A percentile compares a stretch with the other conserved stretches of the same genome.
phyloP scores from a whole-genome alignment of 345 rosid species.

The Erodium maritimum region DNA sequence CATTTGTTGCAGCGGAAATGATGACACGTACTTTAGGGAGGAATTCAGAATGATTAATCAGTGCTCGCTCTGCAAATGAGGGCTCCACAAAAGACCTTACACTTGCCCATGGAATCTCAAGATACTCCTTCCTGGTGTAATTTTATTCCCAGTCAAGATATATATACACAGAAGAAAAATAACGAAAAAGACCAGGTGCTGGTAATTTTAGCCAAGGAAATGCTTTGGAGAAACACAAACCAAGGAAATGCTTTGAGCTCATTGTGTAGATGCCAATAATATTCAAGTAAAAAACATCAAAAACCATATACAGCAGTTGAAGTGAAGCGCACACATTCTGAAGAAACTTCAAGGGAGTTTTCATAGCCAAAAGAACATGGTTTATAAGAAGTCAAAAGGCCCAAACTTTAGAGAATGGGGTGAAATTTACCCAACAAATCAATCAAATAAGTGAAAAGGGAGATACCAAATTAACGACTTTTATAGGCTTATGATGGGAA shows the following conservation, averaged over 20 bases:
- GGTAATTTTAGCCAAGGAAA: no score
- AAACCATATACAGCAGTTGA: neutral
- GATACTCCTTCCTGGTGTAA: constrained; percentile 70
- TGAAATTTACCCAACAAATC: neutral
- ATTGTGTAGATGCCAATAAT: neutral
- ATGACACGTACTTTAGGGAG: constrained; percentile 44
- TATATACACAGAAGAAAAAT: no score
- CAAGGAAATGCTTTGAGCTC: neutral
- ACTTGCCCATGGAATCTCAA: constrained; percentile 78
- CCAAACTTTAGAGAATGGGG: neutral
- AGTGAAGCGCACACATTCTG: neutral
- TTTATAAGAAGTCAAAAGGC: neutral
- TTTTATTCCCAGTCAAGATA: neutral
- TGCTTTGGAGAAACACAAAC: no score
- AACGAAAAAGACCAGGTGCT: neutral
- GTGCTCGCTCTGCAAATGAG: constrained; percentile 48
- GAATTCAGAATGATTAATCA: constrained; percentile 61
- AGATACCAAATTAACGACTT: neutral
- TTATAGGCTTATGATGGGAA: no score
- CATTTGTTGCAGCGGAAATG: constrained; percentile 42
- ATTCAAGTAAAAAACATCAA: neutral
- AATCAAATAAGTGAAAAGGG: neutral
- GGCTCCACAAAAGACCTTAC: constrained; percentile 88
- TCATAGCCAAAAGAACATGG: neutral
- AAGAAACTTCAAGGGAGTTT: neutral